Base-by-base conservation (phyloP, 2,329 filamentous ascomycete species). In the Pseudopyricularia cyperi region DNA sequence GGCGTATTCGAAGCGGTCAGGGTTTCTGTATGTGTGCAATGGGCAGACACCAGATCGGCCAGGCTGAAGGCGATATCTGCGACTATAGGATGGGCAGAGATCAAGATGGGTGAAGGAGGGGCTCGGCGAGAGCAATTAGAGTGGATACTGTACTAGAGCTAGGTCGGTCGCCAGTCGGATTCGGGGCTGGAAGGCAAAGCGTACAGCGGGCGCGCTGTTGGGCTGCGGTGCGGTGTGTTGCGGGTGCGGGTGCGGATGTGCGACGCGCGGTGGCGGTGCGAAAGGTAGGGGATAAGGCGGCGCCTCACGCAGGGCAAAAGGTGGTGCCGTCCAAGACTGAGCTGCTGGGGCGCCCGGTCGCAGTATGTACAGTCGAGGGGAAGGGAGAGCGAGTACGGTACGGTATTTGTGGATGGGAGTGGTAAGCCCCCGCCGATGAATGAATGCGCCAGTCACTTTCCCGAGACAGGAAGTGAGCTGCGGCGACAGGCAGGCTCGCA, bases 81-180 rank as follows among this genome's bases (percentile, higher is more conserved):
- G 39, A 14, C 6, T 44, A 26, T 44, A 44, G 22, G 22, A 44
- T 46, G 32, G 33, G 14, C 17, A 34, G 17, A 33, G 48, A 26
- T 35, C 42, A 19, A 37, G n/a, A 46, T 26, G 46, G 48, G 30
- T 33, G 30, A 39, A 46, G 37, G 33, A 50, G 50, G 47, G 47
- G 39, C 39, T 44, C 39, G 39, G 39, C 39, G 39, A 28, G 22
- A 44, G 39, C 39, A 44, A 44, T 30, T 5, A 30, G 28, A 14
- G 39, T 44, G 39, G 39, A 12, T 24, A 24, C 39, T 44, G 12
- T 24, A 19, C 39, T 24, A 44, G 15, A 24, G 14, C 19, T 44
- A 44, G 24, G 24, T 44, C 19, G 11, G 39, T 44, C 39, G 39
- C 22, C 37, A 26, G 39, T 19, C 12, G 39, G 39, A 11, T 44